A percentile compares a stretch with the other conserved stretches of the same genome.
phyloP scores from a whole-genome alignment of 495 filamentous ascomycete genomes.

The Penicillium goetzii region DNA sequence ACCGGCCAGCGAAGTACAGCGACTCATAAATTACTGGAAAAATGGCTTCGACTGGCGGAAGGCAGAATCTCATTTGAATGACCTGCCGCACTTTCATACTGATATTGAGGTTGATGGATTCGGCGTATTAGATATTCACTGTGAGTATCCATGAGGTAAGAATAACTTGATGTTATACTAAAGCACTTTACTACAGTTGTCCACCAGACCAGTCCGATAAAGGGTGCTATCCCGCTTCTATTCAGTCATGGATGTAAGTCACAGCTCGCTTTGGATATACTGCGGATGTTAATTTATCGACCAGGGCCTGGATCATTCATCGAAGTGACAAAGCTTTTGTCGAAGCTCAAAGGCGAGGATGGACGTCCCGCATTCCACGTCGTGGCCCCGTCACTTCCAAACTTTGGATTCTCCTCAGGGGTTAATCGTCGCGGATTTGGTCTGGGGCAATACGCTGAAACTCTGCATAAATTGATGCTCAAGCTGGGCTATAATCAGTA shows the following conservation, averaged over 20 bases:
- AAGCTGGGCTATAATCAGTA: constrained; percentile 69
- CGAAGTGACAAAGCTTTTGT: constrained; percentile 43
- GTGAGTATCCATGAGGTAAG: constrained; percentile 6
- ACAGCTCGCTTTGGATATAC: not conserved
- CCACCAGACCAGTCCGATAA: constrained; percentile 40
- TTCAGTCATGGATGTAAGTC: constrained; percentile 51
- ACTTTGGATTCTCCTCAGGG: constrained; percentile 47
- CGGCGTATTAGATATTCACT: constrained; percentile 48
- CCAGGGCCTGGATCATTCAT: constrained; percentile 46
- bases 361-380: constrained; percentile 44
- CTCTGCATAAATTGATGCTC: constrained; percentile 68
- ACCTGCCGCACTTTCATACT: constrained; percentile 47
- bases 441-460: constrained; percentile 63
- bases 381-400: constrained; percentile 50
- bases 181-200: constrained; percentile 30
- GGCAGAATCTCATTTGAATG: constrained; percentile 47
- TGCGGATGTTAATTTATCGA: not conserved
- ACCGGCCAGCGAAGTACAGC: constrained; percentile 43
- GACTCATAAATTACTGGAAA: constrained; percentile 44
- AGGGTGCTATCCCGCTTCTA: constrained; percentile 46
- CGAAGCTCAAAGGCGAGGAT: constrained; percentile 30
- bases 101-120: constrained; percentile 48
- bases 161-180: not conserved
- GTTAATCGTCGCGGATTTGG: constrained; percentile 53
- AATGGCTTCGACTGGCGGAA: constrained; percentile 47